Percentiles rank a stretch among this genome's conserved stretches.
These are phyloP conservation scores for Fusarium sp. DNA, from an alignment of 2,329 filamentous ascomycete species.

Conservation along the genomic window DNA sequence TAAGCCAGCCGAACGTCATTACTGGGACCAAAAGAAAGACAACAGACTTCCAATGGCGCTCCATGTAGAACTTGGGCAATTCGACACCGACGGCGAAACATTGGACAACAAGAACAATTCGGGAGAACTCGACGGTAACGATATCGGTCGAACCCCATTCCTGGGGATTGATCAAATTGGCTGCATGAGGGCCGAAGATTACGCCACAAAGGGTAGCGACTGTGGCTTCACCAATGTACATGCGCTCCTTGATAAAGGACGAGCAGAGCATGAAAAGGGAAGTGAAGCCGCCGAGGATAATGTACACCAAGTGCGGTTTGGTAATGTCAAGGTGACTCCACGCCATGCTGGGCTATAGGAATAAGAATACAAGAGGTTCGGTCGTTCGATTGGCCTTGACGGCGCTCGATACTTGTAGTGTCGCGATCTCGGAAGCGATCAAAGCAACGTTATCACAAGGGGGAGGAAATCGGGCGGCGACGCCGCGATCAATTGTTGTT, in stretches of 20 bases:
- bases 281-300: slow-evolving; percentile 97
- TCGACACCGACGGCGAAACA: slow-evolving; percentile 93
- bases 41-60: slow-evolving; percentile 95
- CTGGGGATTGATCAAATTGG: slow-evolving; percentile 78
- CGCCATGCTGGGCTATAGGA: slow-evolving; percentile 61
- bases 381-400: slow-evolving; percentile 11
- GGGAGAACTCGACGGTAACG: slow-evolving; percentile 87
- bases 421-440: slow-evolving; percentile 26
- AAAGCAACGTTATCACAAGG: slow-evolving; percentile 20
- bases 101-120: slow-evolving; percentile 89
- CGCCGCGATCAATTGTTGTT: slow-evolving; percentile 35
- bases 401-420: slow-evolving; percentile 4
- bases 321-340: slow-evolving; percentile 87
- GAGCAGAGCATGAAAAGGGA: slow-evolving; percentile 98
- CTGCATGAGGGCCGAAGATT: slow-evolving; percentile 87
- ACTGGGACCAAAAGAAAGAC: slow-evolving; percentile 87
- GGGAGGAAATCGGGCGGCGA: slow-evolving; percentile 27
- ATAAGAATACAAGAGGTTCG: slow-evolving; percentile 7
- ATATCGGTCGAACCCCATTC: slow-evolving; percentile 86
- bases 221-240: slow-evolving; percentile 98
- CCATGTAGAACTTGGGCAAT: slow-evolving; percentile 95
- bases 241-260: slow-evolving; percentile 95
- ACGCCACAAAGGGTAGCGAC: slow-evolving; percentile 88
- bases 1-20: slow-evolving; percentile 95
- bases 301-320: slow-evolving; percentile 96